A percentile compares a stretch with the other conserved stretches of the same genome.
Evolutionary conservation across 306 rosid species (phyloP).

Genomic region (Crotalaria pallida): DNA sequence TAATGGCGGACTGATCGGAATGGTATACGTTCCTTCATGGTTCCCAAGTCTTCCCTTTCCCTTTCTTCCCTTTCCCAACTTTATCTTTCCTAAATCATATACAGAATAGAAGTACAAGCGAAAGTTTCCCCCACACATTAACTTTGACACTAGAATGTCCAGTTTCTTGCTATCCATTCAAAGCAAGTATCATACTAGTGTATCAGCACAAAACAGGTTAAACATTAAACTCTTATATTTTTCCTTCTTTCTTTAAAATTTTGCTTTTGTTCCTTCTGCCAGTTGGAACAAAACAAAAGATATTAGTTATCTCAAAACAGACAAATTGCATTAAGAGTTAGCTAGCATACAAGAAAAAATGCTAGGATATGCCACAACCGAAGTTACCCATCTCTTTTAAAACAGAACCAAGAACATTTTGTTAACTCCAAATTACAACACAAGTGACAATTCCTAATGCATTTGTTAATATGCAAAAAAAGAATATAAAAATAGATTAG

Average conservation of each 20-base stretch:
- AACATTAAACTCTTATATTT: neutral
- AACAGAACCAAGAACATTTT: slow-evolving; percentile 1
- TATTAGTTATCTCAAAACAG: neutral
- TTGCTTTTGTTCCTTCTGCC: neutral
- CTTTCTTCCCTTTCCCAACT: too few relatives aligned
- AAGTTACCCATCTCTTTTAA: slow-evolving; percentile 1
- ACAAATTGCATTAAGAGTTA: neutral
- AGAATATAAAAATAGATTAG: too few relatives aligned
- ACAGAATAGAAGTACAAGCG: neutral
- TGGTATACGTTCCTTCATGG: too few relatives aligned
- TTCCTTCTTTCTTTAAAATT: too few relatives aligned
- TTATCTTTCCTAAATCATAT: neutral
- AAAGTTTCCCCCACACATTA: neutral
- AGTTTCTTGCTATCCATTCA: neutral
- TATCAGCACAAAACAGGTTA: neutral
- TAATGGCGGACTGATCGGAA: too few relatives aligned
- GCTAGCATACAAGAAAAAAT: neutral
- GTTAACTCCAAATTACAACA: neutral
- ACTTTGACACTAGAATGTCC: neutral
- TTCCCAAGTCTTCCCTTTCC: too few relatives aligned
- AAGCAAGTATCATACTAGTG: neutral
- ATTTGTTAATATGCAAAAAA: neutral
- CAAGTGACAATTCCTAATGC: neutral
- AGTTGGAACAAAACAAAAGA: neutral
- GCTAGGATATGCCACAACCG: neutral